phyloP scores from a whole-genome alignment of 805 yeast species.

The Candida chauliodis region DNA sequence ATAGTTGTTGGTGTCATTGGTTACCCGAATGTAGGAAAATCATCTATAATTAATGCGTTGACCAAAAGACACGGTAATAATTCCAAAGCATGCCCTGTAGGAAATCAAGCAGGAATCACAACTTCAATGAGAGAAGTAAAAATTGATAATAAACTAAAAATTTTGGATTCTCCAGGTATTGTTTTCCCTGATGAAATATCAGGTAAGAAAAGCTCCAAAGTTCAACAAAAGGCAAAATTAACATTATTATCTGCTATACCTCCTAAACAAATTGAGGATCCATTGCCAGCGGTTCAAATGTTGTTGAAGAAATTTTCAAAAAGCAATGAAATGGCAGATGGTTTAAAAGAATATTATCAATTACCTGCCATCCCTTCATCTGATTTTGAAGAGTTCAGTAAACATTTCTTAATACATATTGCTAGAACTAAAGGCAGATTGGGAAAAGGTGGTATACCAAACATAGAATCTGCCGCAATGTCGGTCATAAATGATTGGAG shows the following conservation, averaged over 20 bases:
- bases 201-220: slow-evolving; percentile 44
- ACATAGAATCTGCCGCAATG: slow-evolving; percentile 78
- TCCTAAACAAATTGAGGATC: slow-evolving; percentile 79
- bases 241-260: slow-evolving; percentile 87
- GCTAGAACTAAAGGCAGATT: slow-evolving; percentile 91
- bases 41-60: slow-evolving; percentile 88
- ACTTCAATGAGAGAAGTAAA: slow-evolving; percentile 89
- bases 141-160: slow-evolving; percentile 81
- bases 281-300: slow-evolving; percentile 74
- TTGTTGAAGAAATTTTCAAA: slow-evolving; percentile 74
- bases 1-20: slow-evolving; percentile 95
- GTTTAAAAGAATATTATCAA: slow-evolving; percentile 68
- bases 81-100: slow-evolving; percentile 86
- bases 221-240: slow-evolving; percentile 81
- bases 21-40: slow-evolving; percentile 95
- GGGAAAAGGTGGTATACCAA: slow-evolving; percentile 91
- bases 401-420: slow-evolving; percentile 84
- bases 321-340: slow-evolving; percentile 71
- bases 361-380: slow-evolving; percentile 75
- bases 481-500: slow-evolving; percentile 92
- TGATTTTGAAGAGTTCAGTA: slow-evolving; percentile 73
- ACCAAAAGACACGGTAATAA: slow-evolving; percentile 74
- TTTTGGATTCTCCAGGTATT: slow-evolving; percentile 95
- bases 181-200: slow-evolving; percentile 75
- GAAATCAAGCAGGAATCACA: slow-evolving; percentile 97